A percentile compares a stretch with the other conserved stretches of the same genome.
phyloP scores from a whole-genome alignment of 108 stramenopile genomes.

The Fragilariopsis cylindrus region DNA sequence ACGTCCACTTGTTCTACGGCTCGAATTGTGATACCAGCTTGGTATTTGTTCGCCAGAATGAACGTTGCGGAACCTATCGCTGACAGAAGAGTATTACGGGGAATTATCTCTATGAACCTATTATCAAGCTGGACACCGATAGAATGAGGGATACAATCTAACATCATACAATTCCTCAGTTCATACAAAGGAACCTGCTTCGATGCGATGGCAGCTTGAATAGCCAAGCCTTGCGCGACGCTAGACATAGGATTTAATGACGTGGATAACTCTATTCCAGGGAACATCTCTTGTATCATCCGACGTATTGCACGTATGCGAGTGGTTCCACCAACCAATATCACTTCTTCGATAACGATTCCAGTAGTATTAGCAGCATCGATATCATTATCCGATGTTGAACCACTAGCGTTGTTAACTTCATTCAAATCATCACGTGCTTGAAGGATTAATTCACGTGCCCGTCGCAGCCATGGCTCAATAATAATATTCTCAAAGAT shows the following conservation, averaged over 20 bases:
- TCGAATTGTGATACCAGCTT: constrained; percentile 69
- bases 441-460: constrained; percentile 24
- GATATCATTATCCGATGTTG: too few species aligned
- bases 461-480: constrained; percentile 30
- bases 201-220: constrained; percentile 76
- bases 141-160: constrained; percentile 80
- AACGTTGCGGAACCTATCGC: constrained; percentile 67
- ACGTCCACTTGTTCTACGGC: constrained; percentile 71
- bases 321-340: constrained; percentile 80
- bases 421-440: constrained; percentile 29
- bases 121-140: constrained; percentile 59
- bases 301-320: constrained; percentile 65
- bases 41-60: constrained; percentile 48
- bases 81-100: constrained; percentile 61
- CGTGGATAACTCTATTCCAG: constrained; percentile 57
- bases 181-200: constrained; percentile 60
- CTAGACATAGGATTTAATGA: constrained; percentile 74
- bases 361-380: not conserved
- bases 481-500: constrained; percentile 21
- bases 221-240: constrained; percentile 80
- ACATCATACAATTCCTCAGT: constrained; percentile 76
- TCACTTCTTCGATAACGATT: constrained; percentile 64
- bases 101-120: constrained; percentile 59
- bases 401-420: not conserved
- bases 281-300: constrained; percentile 67